Percentiles rank a stretch among this genome's conserved stretches.
Conservation (phyloP, 2,329 filamentous ascomycete genomes). For the Fusarium oligoseptatum region DNA sequence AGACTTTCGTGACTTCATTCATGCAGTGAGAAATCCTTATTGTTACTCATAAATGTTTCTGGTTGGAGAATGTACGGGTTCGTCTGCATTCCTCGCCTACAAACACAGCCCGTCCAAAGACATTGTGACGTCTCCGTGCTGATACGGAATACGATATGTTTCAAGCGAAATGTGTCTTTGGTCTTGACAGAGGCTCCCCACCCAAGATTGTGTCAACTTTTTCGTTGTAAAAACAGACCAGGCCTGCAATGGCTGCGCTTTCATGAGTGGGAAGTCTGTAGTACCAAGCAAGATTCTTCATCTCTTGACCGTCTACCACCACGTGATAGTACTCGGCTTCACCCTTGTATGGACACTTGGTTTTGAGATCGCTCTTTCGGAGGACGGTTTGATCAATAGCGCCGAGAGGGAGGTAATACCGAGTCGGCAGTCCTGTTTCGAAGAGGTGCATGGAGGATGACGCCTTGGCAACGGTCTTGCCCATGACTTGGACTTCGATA, state of each 20-base stretch:
- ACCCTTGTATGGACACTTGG: conserved; percentile 76
- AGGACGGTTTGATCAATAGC: conserved; percentile 61
- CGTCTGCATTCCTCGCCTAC: neutral
- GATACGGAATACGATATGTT: neutral
- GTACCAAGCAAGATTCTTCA: conserved; percentile 72
- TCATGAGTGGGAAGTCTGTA: conserved; percentile 71
- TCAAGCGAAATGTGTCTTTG: conserved; percentile 46
- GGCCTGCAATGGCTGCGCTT: conserved; percentile 66
- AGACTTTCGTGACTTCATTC: neutral
- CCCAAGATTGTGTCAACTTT: conserved; percentile 74
- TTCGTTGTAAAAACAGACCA: conserved; percentile 76
- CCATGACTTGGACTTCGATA: conserved; percentile 64
- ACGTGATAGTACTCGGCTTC: conserved; percentile 73
- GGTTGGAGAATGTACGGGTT: conserved; percentile 3
- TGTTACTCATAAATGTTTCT: neutral
- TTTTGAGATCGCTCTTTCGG: conserved; percentile 63
- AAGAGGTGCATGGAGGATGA: conserved; percentile 65
- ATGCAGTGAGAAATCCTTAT: neutral
- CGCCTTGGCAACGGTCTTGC: conserved; percentile 61
- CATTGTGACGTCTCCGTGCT: neutral
- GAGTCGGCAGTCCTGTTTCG: conserved; percentile 70
- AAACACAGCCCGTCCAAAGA: neutral
- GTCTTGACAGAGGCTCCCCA: conserved; percentile 56
- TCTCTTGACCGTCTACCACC: conserved; percentile 57
- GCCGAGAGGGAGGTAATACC: conserved; percentile 71